Base-by-base conservation (phyloP, 2,329 filamentous ascomycete species). In the Aspergillus ustus region DNA sequence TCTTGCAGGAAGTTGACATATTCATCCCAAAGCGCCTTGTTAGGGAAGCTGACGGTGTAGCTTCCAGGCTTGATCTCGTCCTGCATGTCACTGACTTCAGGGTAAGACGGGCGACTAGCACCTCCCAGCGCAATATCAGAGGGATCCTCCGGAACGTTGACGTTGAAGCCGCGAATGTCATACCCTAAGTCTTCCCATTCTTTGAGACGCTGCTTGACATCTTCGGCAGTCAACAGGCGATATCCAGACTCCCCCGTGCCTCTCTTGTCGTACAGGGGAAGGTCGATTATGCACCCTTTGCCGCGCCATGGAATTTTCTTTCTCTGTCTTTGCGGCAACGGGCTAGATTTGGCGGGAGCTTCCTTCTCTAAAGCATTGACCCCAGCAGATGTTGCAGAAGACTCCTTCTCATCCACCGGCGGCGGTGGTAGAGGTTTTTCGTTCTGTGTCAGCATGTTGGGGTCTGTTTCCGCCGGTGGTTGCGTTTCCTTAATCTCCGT, bases 1-100 rank as follows among this genome's bases (percentile, higher is more conserved):
- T 99, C 95, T 68, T 91, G 88, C 40, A 98, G 81, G 67, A 90
- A 89, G 58, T 90, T 86, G 61, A 93, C 90, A 75, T 98, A 97
- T 28, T 87, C 83, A 71, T 92, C 90, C 89, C 89, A 91, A 69
- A 86, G 84, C 45, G 73, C 79, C 69, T 77, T 77, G 63, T 82
- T 72, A 4, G 81, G 80, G 62, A 83, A 78, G 19, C 72, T 75
- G 59, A 83, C 73, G 11, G 67, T 67, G 60, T 71, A 77, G 9
- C 69, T 67, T 37, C 71, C 70, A 17, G 69, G 59, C 48, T 73
- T 71, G 68, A 70, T 34, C 55, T 80, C 78, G 44, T 73, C 68
- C 20, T 73, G 68, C 13, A 74, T 62, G 7, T 82, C 78, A 46
- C 67, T 65, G 13, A 74, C 70, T 58, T 82, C 79, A 2, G 81